Evolutionary conservation across 169 alveolate species (phyloP).

Genomic region (Plasmodium cynomolgi): DNA sequence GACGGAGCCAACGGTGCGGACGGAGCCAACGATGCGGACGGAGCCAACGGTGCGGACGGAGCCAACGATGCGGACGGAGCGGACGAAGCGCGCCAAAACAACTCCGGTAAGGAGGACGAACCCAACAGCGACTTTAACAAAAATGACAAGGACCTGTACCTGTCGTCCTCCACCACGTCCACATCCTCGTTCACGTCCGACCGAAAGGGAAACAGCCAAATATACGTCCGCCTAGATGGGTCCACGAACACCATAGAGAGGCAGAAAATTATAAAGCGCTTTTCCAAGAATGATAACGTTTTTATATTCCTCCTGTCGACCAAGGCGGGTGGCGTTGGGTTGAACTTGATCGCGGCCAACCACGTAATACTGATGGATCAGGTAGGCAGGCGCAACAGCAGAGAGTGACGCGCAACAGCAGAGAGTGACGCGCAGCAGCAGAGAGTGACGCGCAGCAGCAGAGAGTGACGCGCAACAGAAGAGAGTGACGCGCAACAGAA

Average conservation of each 20-base stretch:
- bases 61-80: neutral
- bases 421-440: neutral
- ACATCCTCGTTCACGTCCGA: constrained; percentile 11
- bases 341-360: constrained; percentile 97
- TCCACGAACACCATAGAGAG: constrained; percentile 95
- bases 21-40: neutral
- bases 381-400: constrained; percentile 19
- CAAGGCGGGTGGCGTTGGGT: constrained; percentile 99
- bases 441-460: neutral
- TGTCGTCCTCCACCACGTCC: constrained; percentile 13
- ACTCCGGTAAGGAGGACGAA: neutral
- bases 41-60: neutral
- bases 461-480: neutral
- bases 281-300: constrained; percentile 88
- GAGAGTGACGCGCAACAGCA: neutral
- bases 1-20: neutral
- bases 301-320: constrained; percentile 96
- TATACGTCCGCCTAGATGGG: constrained; percentile 95
- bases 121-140: neutral
- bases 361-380: constrained; percentile 97
- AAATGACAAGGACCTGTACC: constrained; percentile 3
- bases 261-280: constrained; percentile 85
- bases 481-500: no score
- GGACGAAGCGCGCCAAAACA: neutral
- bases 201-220: neutral